Evolutionary conservation across 345 rosid genomes (phyloP).

Genomic region (Gossypioides kirkii): DNA sequence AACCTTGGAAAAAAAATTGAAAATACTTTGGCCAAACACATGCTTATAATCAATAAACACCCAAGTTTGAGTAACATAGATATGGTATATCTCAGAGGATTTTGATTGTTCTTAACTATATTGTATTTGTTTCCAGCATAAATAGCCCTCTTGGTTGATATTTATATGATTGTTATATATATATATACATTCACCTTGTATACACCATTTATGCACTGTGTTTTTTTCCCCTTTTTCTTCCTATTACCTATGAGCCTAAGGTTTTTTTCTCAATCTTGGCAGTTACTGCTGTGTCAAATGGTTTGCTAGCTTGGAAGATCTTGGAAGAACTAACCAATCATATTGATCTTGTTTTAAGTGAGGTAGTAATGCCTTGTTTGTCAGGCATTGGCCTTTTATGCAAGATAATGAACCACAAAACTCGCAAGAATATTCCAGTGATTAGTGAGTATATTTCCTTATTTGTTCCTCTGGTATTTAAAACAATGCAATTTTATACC

Average conservation of each 20-base stretch:
- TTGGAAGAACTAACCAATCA: constrained; percentile 43
- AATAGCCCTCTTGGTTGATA: not conserved
- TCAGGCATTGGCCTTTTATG: constrained; percentile 53
- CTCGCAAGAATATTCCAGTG: constrained; percentile 45
- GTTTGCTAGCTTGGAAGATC: constrained; percentile 57
- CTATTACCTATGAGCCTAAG: not conserved
- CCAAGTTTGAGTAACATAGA: no score
- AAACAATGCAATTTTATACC: not conserved
- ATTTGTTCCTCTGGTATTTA: not conserved
- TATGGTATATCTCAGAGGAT: not conserved
- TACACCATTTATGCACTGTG: not conserved
- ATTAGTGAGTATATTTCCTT: constrained; percentile 39
- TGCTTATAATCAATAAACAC: no score
- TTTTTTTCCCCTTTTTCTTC: not conserved
- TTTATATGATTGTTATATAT: not conserved
- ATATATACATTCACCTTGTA: not conserved
- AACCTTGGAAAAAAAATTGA: no score
- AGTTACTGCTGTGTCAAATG: constrained; percentile 49
- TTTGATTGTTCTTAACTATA: not conserved
- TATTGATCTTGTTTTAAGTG: constrained; percentile 54
- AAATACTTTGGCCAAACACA: no score
- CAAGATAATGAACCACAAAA: constrained; percentile 58
- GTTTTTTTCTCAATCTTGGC: not conserved
- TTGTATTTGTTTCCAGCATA: not conserved
- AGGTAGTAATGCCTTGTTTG: constrained; percentile 47